Base-by-base conservation (phyloP, 805 yeast species). In the Candida xyloterini region DNA sequence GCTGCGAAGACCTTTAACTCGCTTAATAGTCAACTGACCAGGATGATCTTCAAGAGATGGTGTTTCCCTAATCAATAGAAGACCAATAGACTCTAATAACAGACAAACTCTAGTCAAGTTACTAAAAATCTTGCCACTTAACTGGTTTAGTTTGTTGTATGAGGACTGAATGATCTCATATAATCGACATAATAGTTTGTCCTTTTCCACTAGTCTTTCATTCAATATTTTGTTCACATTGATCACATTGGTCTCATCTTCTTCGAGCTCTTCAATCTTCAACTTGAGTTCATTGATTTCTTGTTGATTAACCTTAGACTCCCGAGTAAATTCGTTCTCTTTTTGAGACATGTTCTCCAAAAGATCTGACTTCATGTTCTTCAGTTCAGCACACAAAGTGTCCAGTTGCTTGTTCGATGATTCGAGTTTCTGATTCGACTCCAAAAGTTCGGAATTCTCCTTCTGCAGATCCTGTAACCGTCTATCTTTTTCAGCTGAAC, bases 1-100 rank as follows among this genome's bases (percentile, higher is more conserved):
- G 34, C 74, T 72, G 46, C 79, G 68, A 46, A 85, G 64, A 0
- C 96, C 96, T 56, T 85, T 85, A 3, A 88, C 96, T 44, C 97
- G 71, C 33, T 79, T 79, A 21, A 85, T 76, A 35, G 71, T 71
- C 30, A 71, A 66, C 8, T 60, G 66, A 13, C 68, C 63, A 13
- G 52, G 51, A 4, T 48, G 45, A 18, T 47, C 66, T 10, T 59
- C 52, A 20, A 55, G 57, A 9, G 56, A 44, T 2, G 63, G 51
- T 7, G 50, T 44, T 28, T 71, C 73, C 35, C 70, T 69, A 2
- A 75, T 68, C 33, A 85, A 70, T 26, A 88, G 69, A 33, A 89
- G 66, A 0, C 97, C 96, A 70, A 89, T 79, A 3, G 82, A 71
- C 54, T 85, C 95, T 23, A 86, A 64, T 3, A 83, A 63, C 33